Evolutionary conservation across 768 basidiomycete genomes (phyloP).

Genomic region (Hemileccinum rubropunctum): DNA sequence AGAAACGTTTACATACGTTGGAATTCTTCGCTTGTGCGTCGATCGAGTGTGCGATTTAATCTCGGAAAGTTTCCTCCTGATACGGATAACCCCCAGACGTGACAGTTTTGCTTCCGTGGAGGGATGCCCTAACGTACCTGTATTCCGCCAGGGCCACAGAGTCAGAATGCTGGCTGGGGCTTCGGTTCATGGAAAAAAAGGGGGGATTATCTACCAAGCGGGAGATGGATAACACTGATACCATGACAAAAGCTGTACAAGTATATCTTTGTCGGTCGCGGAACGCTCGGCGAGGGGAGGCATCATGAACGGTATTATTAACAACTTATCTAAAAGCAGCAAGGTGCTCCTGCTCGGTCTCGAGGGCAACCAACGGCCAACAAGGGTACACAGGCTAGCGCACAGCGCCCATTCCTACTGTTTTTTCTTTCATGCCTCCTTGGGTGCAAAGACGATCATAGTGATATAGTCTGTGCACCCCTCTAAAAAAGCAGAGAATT

Average conservation of each 20-base stretch:
- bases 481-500: not conserved
- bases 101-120: slow-evolving; percentile 11
- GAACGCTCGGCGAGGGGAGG: not conserved
- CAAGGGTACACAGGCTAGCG: not conserved
- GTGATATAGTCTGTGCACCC: too few species aligned
- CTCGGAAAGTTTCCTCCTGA: slow-evolving; percentile 13
- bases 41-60: slow-evolving; percentile 28
- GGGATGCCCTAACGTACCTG: slow-evolving; percentile 12
- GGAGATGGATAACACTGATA: slow-evolving; percentile 13
- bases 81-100: slow-evolving; percentile 6
- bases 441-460: not conserved
- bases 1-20: slow-evolving; percentile 7
- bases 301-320: slow-evolving; percentile 15
- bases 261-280: slow-evolving; percentile 3
- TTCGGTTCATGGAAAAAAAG: not conserved
- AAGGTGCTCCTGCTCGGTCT: not conserved
- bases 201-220: not conserved
- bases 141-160: slow-evolving; percentile 3
- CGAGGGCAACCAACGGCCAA: not conserved
- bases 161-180: not conserved
- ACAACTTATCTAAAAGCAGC: slow-evolving; percentile 3
- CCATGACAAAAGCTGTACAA: slow-evolving; percentile 4
- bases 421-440: not conserved
- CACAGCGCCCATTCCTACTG: not conserved
- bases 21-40: slow-evolving; percentile 12